A percentile compares a stretch with the other conserved stretches of the same genome.
These are phyloP conservation scores for Petunia hybrid DNA, from an alignment of 305 asterid species.

Conservation along the genomic window DNA sequence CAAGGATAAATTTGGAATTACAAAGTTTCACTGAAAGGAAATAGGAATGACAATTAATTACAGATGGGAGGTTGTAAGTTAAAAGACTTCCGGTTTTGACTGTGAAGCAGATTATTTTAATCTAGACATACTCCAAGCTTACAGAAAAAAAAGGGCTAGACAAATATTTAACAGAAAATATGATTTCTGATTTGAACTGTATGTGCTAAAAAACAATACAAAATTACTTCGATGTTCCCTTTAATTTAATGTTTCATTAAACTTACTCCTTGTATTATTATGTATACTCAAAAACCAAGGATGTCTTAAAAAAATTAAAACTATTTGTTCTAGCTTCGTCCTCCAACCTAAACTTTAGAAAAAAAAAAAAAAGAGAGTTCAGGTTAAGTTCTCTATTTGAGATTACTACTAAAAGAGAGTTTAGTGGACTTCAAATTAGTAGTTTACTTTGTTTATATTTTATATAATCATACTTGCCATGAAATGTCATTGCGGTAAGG, in stretches of 20 bases:
- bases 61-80: neutral
- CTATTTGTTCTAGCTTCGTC: neutral
- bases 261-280: constrained; percentile 3
- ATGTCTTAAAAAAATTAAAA: neutral
- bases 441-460: neutral
- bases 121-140: neutral
- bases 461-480: neutral
- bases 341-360: neutral
- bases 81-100: neutral
- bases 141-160: neutral
- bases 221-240: neutral
- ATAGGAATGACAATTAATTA: constrained; percentile 10
- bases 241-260: neutral
- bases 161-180: neutral
- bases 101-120: neutral
- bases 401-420: neutral
- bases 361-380: neutral
- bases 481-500: neutral
- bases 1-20: too few relatives aligned
- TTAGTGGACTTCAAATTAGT: neutral
- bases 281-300: neutral
- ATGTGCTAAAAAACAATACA: neutral
- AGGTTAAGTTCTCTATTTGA: neutral
- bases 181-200: neutral
- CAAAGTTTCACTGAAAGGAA: too few relatives aligned